These are phyloP conservation scores for Hypoxylon sp. DNA, from an alignment of 2,329 filamentous ascomycete genomes.

Conservation along the genomic window DNA sequence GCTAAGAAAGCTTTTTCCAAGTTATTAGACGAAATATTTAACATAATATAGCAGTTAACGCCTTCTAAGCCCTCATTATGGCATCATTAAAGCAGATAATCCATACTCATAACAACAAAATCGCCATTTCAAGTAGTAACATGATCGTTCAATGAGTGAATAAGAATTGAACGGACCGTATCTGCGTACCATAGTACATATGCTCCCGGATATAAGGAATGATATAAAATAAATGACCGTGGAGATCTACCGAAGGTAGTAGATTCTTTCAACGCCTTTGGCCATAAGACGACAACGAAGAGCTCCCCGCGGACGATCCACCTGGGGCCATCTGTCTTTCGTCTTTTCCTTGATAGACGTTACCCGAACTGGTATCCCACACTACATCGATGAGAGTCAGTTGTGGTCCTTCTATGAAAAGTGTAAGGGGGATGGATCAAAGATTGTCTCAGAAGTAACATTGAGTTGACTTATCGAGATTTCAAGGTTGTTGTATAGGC, in stretches of 20 bases:
- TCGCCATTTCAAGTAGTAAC: neutral
- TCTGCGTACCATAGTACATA: neutral
- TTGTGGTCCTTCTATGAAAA: no score
- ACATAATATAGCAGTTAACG: neutral
- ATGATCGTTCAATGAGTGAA: neutral
- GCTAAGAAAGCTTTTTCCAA: neutral
- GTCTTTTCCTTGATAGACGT: slow-evolving; percentile 26
- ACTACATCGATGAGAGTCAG: neutral
- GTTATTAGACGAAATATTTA: neutral
- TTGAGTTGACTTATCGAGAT: neutral
- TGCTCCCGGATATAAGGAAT: neutral
- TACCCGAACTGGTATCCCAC: slow-evolving; percentile 30
- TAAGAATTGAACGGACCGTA: neutral
- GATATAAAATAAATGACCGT: neutral
- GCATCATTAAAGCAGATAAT: neutral
- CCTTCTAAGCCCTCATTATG: neutral
- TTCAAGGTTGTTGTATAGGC: neutral
- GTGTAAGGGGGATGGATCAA: neutral
- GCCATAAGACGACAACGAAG: slow-evolving; percentile 34
- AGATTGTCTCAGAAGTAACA: neutral
- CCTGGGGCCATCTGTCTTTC: slow-evolving; percentile 23
- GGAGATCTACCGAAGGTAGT: neutral
- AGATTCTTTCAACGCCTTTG: slow-evolving; percentile 16
- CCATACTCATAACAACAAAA: neutral
- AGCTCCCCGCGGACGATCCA: slow-evolving; percentile 30